These are phyloP conservation scores for Chytriomyces hyalinus DNA, from an alignment of 192 early-diverging fungal species.

Conservation along the genomic window DNA sequence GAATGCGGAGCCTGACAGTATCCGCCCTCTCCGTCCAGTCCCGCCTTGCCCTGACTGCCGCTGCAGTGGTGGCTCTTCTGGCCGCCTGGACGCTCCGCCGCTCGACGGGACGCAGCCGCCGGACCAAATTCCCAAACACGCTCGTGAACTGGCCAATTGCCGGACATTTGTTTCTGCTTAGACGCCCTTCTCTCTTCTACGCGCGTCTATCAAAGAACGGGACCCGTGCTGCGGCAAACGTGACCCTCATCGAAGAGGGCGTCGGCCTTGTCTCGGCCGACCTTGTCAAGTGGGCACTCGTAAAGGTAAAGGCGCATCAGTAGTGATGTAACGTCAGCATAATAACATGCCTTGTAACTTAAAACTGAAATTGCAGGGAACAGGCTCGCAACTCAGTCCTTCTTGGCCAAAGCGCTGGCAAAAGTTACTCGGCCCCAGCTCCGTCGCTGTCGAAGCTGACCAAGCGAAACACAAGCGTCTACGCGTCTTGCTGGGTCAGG, in stretches of 20 bases:
- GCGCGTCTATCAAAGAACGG: not conserved
- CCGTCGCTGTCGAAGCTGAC: not conserved
- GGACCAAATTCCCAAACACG: too few relatives aligned
- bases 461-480: not conserved
- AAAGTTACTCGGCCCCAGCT: not conserved
- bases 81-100: too few relatives aligned
- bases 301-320: not conserved
- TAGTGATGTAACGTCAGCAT: not conserved
- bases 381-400: not conserved
- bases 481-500: not conserved
- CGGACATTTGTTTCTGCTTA: not conserved
- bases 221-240: not conserved
- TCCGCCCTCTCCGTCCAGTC: too few relatives aligned
- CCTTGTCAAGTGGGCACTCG: not conserved
- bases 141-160: not conserved
- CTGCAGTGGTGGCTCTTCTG: too few relatives aligned
- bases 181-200: not conserved
- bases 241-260: not conserved
- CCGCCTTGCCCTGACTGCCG: too few relatives aligned
- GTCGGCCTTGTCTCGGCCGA: not conserved
- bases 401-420: slow-evolving; percentile 1
- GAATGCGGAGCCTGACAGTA: too few relatives aligned
- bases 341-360: too few relatives aligned
- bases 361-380: too few relatives aligned
- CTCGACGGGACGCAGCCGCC: too few relatives aligned